phyloP scores from a whole-genome alignment of 345 rosid genomes.

The Kandelia obovata region DNA sequence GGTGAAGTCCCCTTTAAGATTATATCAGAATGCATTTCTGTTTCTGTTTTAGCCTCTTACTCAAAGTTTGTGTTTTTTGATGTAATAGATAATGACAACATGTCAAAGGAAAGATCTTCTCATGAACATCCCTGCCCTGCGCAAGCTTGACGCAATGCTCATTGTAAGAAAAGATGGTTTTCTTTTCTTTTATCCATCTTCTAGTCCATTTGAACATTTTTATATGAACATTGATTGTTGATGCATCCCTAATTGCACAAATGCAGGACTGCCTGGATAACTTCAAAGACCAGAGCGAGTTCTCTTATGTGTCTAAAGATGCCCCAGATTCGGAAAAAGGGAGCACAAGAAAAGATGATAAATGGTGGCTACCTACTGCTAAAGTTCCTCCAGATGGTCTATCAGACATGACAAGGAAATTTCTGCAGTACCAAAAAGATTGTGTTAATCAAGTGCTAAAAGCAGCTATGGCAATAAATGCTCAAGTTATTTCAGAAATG shows the following conservation, averaged over 20 bases:
- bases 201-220: neutral
- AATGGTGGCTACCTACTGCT: conserved; percentile 87
- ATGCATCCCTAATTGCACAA: neutral
- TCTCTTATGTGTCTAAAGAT: conserved; percentile 57
- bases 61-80: neutral
- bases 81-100: conserved; percentile 71
- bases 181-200: too few species aligned
- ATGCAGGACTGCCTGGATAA: conserved; percentile 72
- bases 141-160: conserved; percentile 94
- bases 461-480: conserved; percentile 95
- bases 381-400: conserved; percentile 77
- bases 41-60: neutral
- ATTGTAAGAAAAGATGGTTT: conserved; percentile 47
- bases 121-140: conserved; percentile 87
- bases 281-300: conserved; percentile 69
- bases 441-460: conserved; percentile 85
- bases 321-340: conserved; percentile 61
- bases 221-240: neutral
- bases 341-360: conserved; percentile 58
- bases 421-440: conserved; percentile 75
- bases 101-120: conserved; percentile 79
- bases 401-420: conserved; percentile 62
- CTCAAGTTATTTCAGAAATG: conserved; percentile 83
- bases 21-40: neutral
- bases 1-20: conserved; percentile 7